Conservation (phyloP, 2,329 filamentous ascomycete species). For the Zalaria sp. region DNA sequence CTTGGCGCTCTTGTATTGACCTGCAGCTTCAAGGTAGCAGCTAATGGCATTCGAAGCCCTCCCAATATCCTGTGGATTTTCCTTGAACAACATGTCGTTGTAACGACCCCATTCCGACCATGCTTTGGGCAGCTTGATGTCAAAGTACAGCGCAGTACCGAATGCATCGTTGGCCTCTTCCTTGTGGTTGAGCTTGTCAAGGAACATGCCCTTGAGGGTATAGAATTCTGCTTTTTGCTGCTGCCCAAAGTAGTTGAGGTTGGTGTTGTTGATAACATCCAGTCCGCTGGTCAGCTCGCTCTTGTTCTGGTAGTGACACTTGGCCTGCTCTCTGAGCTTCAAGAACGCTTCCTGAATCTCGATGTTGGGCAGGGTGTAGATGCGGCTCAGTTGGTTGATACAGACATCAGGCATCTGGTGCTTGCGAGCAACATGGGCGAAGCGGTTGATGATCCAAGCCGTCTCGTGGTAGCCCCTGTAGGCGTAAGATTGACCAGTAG, state of each 20-base stretch:
- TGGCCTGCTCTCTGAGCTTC: slow-evolving; percentile 95
- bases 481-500: slow-evolving; percentile 82
- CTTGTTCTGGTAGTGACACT: slow-evolving; percentile 95
- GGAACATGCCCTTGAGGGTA: slow-evolving; percentile 97
- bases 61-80: slow-evolving; percentile 66
- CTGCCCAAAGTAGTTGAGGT: slow-evolving; percentile 92
- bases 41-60: slow-evolving; percentile 84
- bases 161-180: slow-evolving; percentile 89
- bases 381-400: slow-evolving; percentile 90
- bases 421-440: slow-evolving; percentile 93
- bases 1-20: slow-evolving; percentile 94
- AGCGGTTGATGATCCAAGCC: slow-evolving; percentile 98
- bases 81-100: slow-evolving; percentile 92
- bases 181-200: slow-evolving; percentile 83
- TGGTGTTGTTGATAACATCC: slow-evolving; percentile 99
- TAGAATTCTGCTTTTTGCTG: slow-evolving; percentile 98
- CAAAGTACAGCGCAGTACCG: slow-evolving; percentile 88
- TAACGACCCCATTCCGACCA: slow-evolving; percentile 99
- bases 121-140: slow-evolving; percentile 87
- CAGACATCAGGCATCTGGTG: slow-evolving; percentile 95
- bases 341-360: slow-evolving; percentile 99
- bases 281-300: slow-evolving; percentile 83
- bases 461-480: slow-evolving; percentile 98
- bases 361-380: slow-evolving; percentile 97
- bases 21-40: slow-evolving; percentile 90